Evolutionary conservation across 2,329 filamentous ascomycete species (phyloP).

Genomic region (Fusarium sp.): DNA sequence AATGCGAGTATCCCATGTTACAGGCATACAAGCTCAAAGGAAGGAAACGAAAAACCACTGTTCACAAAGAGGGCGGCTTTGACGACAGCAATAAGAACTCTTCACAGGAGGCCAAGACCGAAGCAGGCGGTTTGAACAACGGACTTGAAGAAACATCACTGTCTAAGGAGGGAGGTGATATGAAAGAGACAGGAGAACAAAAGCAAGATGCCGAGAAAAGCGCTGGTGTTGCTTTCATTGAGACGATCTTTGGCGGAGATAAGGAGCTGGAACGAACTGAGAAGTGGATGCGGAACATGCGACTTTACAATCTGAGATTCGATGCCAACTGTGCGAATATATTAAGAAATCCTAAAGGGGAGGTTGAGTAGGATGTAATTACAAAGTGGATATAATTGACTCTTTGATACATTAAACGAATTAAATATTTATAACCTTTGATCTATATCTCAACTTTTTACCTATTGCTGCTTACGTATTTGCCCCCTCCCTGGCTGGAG

Average conservation of each 20-base stretch:
- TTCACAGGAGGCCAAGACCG: not conserved
- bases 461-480: no score
- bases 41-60: rapidly evolving
- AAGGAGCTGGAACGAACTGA: not conserved
- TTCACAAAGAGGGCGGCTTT: rapidly evolving
- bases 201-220: rapidly evolving
- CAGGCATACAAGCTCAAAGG: not conserved
- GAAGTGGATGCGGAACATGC: not conserved
- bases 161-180: rapidly evolving
- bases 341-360: not conserved
- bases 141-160: rapidly evolving
- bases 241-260: not conserved
- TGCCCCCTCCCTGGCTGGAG: no score
- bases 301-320: not conserved
- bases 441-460: no score
- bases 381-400: no score
- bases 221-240: not conserved
- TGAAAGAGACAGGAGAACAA: rapidly evolving
- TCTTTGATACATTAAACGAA: no score
- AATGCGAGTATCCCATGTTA: not conserved
- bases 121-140: rapidly evolving
- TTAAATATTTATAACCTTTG: no score
- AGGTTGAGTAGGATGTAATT: no score
- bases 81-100: rapidly evolving
- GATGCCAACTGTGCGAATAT: not conserved